Base-by-base conservation (phyloP, 2,329 filamentous ascomycete genomes). In the Aureobasidium sp. region DNA sequence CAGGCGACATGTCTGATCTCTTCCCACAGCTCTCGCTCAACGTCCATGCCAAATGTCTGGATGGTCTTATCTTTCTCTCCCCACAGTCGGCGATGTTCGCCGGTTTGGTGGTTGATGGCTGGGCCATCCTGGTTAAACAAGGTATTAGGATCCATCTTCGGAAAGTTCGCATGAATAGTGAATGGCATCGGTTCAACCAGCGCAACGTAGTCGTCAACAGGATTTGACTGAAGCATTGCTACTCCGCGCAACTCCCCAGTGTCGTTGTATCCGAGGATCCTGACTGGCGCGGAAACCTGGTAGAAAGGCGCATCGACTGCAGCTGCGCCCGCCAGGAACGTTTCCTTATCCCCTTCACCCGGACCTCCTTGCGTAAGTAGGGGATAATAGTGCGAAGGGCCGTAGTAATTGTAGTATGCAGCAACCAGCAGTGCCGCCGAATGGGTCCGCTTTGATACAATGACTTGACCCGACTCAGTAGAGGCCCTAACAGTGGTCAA, bases 291-390 rank as follows among this genome's bases (percentile, higher is more conserved):
- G 27, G 39, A 31, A 44, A 80, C 77, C 40, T 75, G 71, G 64
- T 79, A 78, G 65, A 75, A 79, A 1, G 73, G 66, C 6, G 74
- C 70, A 5, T 69, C 67, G 1, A 78, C 67, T 12, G 70, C 75
- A 3, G 74, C 64, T 9, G 79, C 77, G 8, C 78, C 78, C 5
- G 75, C 71, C 17, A 78, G 67, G 65, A 81, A 81, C 0, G 78
- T 81, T 66, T 81, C 79, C 65, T 81, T 81, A 68, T 81, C 79
- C 11, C 79, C 79, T 67, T 80, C 74, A 15, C 79, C 79, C 0
- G 75, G 70, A 9, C 75, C 78, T 40, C 78, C 78, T 66, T 80
- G 78, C 2, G 74, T 77, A 6, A 79, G 70, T 0, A 81, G 67
- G 0, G 74, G 72, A 63, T 79, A 81, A 64, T 77, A 81, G 60